These are phyloP conservation scores for Zymoseptoria brevis DNA, from an alignment of 2,329 filamentous ascomycete species.

Conservation along the genomic window DNA sequence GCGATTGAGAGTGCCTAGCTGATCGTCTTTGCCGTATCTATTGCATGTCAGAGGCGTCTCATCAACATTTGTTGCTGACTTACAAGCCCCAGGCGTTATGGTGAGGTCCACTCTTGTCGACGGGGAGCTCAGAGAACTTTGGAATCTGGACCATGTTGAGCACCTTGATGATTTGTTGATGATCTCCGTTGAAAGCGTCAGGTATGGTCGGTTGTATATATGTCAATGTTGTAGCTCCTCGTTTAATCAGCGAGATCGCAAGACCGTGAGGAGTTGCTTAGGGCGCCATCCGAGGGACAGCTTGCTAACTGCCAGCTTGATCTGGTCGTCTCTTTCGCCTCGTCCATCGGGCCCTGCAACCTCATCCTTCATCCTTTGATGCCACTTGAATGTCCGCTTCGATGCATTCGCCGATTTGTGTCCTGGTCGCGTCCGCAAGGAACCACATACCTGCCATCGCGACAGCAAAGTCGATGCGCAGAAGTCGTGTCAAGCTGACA, in stretches of 20 bases:
- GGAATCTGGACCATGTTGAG: conserved; percentile 31
- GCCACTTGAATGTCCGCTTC: background rate
- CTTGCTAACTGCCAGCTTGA: background rate
- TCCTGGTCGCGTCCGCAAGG: background rate
- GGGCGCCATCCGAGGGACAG: background rate
- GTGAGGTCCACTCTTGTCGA: conserved; percentile 41
- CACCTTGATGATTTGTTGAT: conserved; percentile 4
- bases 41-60: conserved; percentile 26
- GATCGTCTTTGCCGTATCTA: conserved; percentile 49
- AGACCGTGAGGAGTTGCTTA: background rate
- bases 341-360: background rate
- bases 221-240: background rate
- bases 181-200: background rate
- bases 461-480: background rate
- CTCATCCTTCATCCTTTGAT: background rate
- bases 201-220: background rate
- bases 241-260: background rate
- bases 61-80: conserved; percentile 1
- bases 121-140: conserved; percentile 41
- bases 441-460: background rate
- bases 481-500: background rate
- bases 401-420: background rate
- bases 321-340: background rate
- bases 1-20: conserved; percentile 55
- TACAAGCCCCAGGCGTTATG: conserved; percentile 35